Base-by-base conservation (phyloP, 495 filamentous ascomycete genomes). In the Aspergillus leporis region DNA sequence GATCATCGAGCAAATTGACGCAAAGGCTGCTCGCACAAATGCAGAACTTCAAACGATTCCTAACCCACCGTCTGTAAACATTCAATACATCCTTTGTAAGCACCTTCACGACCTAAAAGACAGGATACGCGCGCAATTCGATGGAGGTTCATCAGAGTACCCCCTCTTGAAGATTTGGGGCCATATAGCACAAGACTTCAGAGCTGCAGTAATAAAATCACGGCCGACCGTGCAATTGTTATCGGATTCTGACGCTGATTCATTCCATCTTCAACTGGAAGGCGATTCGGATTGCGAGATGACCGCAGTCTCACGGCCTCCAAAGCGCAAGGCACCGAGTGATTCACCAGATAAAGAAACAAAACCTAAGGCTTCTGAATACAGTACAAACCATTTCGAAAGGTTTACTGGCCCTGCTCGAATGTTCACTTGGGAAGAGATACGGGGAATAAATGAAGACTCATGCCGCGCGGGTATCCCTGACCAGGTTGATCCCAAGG, bases 1-100 rank as follows among this genome's bases (percentile, higher is more conserved):
- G 0, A 85, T 90, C 22, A 82, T 82, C 34, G 55, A 76, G 0
- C 80, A 87, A 51, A 84, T 92, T 2, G 60, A 82, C 5, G 65
- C 70, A 5, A 82, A 80, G 3, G 75, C 83, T 0, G 55, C 61
- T 0, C 61, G 70, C 0, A 81, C 89, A 14, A 70, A 83, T 1
- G 41, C 56, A 0, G 74, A 85, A 51, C 70, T 90, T 0, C 59
- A 61, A 0, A 66, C 62, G 0, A 70, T 88, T 0, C 87, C 88
- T 0, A 80, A 86, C 22, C 81, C 86, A 0, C 84, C 85, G 0
- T 63, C 65, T 0, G 71, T 70, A 0, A 78, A 79, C 51, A 55
- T 74, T 0, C 70, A 71, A 4, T 68, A 66, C 0, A 73, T 71
- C 0, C 46, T 82, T 0, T 74, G 67, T n/a, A 65, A 66, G 0